Evolutionary conservation across 208 protist genomes (phyloP), one percentile per base, ranked within the genome.

Genomic region (Trypanosomatidae sp.): DNA sequence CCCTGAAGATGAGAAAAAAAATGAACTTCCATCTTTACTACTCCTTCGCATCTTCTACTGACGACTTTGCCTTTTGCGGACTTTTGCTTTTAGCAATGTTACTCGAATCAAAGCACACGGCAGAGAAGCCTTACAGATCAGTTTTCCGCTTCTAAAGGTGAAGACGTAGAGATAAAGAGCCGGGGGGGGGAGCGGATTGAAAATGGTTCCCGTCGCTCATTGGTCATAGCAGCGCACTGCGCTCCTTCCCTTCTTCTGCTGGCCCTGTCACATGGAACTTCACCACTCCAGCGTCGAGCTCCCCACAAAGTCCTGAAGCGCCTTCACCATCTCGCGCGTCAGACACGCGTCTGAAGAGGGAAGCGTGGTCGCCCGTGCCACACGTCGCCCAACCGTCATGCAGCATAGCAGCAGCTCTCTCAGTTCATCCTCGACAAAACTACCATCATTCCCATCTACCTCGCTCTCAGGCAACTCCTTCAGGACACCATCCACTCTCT

Each of bases 211-310:
- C 39, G 10, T 65, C 17, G 19, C 10, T 44, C 39, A n/a, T 47
- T 47, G 9, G 39, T 2, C 5, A 25, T 46, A 0, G 60, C 60
- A 65, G 22, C 19, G 10, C 28, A 30, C 15, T 25, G 36, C 8
- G 39, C 39, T 25, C 19, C 33, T 9, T 44, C 19, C 6, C 52
- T n/a, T 28, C 60, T 1, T 46, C 8, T 47, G 60, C 60, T 2
- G 5, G 33, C 7, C 12, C 60, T 65, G 9, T 1, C 39, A 46
- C 13, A 12, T 30, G 13, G 22, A 65, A 30, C 44, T n/a, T 74
- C 72, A 92, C 87, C 87, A 93, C 58, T 93, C 85, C 10, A 93
- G 65, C 3, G 83, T 85, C 33, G 80, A 59, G 62, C 74, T 83
- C 60, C 69, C 78, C 52, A 80, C 66, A 76, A 85, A 93, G 59